Evolutionary conservation across 2,329 filamentous ascomycete species (phyloP).

Genomic region (Talaromyces amestolkiae): DNA sequence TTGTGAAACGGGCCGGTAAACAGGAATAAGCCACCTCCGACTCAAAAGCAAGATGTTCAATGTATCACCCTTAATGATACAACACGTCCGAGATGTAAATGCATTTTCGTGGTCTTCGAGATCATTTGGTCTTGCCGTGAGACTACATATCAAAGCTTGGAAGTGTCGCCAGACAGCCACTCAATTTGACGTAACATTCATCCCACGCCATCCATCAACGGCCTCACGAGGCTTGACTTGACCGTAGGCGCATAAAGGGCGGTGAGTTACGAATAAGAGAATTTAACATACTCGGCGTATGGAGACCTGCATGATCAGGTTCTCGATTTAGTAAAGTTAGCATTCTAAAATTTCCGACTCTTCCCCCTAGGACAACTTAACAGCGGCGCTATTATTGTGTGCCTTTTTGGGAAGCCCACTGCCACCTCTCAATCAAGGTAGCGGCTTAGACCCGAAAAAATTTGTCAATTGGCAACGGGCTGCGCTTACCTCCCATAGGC

Average conservation of each 20-base stretch:
- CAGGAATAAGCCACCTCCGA: background rate
- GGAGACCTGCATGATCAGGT: constrained; percentile 18
- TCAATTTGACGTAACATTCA: background rate
- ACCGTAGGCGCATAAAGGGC: constrained; percentile 13
- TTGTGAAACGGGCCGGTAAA: background rate
- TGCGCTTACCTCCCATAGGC: background rate
- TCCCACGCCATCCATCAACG: background rate
- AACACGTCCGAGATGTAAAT: background rate
- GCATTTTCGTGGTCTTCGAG: background rate
- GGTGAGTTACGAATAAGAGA: constrained; percentile 13
- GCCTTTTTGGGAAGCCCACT: background rate
- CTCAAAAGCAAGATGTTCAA: background rate
- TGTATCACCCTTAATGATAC: background rate
- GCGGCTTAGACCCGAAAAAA: constrained; percentile 5
- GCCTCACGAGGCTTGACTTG: constrained; percentile 2
- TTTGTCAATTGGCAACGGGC: background rate
- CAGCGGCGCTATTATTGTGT: constrained; percentile 11
- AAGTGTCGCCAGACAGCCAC: background rate
- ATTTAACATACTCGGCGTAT: constrained; percentile 13
- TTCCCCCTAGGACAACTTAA: constrained; percentile 13
- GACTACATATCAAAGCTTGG: background rate
- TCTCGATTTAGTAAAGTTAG: constrained; percentile 12
- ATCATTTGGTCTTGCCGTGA: background rate
- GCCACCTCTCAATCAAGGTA: background rate
- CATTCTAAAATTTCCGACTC: constrained; percentile 6